Base-by-base conservation (phyloP, 768 basidiomycete genomes). In the Kwoniella botswanensis region DNA sequence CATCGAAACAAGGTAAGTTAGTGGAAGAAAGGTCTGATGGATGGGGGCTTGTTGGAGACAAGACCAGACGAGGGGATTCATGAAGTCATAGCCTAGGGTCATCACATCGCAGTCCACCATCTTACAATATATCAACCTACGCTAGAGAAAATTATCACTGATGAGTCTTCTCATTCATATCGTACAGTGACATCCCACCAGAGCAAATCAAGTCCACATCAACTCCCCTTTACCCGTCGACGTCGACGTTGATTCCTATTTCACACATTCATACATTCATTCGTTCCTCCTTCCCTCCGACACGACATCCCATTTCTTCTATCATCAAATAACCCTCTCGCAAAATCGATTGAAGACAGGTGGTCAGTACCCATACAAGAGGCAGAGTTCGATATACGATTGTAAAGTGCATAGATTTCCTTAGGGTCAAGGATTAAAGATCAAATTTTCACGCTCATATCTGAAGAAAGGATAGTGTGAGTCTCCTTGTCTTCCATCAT, bases 381-480 rank as follows among this genome's bases (percentile, higher is more conserved):
- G 21, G 26, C 29, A 10, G 13, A 50, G 13, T 4, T 13, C 18
- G 1, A 18, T 6, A 50, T 50, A 29, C 22, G 22, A 58, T 26
- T 12, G 57, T 24, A 18, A 42, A 61, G 42, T 43, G 42, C 59
- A 61, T 26, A 43, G 42, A 61, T 43, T 29, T 41, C 15, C 26
- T 18, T 59, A 59, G 57, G 22, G 13, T n/a, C 12, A 44, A 11
- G 42, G 21, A 4, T 44, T 3, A 15, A 50, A 18, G 46, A 50
- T 61, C 42, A 42, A 61, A 35, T 58, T 61, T 61, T 43, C 13
- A 61, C 42, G 9, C 7, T 21, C 35, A 35, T 7, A 42, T 44
- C 42, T 50, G 46, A 50, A 50, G 17, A 61, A 61, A 61, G 59
- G 59, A 61, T 59, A 59, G 22, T 44, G 59, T 61, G 59, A 61